phyloP scores from a whole-genome alignment of 768 basidiomycete species.

The Sarcomyxa edulis region DNA sequence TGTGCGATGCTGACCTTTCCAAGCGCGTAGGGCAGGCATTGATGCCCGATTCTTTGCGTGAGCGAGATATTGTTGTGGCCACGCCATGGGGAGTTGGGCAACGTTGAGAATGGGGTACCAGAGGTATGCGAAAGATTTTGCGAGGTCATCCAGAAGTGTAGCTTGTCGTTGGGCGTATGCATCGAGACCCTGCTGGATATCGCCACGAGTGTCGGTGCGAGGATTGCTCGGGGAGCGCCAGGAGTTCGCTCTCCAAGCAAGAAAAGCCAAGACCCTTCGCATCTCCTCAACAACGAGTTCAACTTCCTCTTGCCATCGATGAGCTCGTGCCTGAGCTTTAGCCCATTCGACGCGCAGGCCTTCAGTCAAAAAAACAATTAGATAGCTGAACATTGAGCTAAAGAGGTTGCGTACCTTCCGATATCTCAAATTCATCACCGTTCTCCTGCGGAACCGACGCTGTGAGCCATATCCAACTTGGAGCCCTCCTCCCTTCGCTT shows the following conservation, averaged over 20 bases:
- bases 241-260: slow-evolving; percentile 9
- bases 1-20: too few species aligned
- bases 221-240: slow-evolving; percentile 1
- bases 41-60: too few species aligned
- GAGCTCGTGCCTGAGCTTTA: slow-evolving; percentile 11
- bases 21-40: too few species aligned
- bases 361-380: too few species aligned
- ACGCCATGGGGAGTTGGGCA: too few species aligned
- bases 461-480: slow-evolving; percentile 21
- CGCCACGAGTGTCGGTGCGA: neutral
- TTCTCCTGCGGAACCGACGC: neutral
- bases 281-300: slow-evolving; percentile 18
- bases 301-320: slow-evolving; percentile 17
- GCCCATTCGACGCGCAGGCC: slow-evolving; percentile 15
- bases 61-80: too few species aligned
- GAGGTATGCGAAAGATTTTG: too few species aligned
- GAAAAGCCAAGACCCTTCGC: slow-evolving; percentile 12
- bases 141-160: too few species aligned
- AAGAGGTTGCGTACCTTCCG: too few species aligned
- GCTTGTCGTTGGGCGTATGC: slow-evolving; percentile 4
- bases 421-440: too few species aligned
- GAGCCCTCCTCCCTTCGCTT: slow-evolving; percentile 3
- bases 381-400: too few species aligned
- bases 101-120: too few species aligned
- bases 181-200: neutral